Conservation (phyloP, 2,329 filamentous ascomycete species). For the Venturia nashicola region DNA sequence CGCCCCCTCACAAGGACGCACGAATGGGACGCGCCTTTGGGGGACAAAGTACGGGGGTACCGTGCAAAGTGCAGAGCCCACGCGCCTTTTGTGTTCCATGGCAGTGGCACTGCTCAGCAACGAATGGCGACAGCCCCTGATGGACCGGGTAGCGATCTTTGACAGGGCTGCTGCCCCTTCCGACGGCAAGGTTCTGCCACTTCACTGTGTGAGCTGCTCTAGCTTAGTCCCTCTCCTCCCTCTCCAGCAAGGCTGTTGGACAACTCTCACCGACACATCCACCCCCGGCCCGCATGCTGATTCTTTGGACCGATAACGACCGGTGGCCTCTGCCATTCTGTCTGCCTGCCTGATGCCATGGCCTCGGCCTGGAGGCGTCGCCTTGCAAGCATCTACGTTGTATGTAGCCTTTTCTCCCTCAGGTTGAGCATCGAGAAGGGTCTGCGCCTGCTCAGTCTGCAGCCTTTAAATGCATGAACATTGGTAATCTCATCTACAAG, state of each 20-base stretch:
- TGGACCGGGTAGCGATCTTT: not conserved
- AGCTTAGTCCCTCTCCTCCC: not conserved
- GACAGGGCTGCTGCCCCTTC: not conserved
- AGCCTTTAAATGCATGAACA: not conserved
- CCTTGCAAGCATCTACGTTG: not conserved
- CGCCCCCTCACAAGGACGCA: too few relatives aligned
- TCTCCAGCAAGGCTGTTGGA: not conserved
- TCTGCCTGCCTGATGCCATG: not conserved
- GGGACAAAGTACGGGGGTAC: too few relatives aligned
- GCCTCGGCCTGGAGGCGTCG: not conserved
- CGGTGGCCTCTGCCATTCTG: not conserved
- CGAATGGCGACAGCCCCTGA: not conserved
- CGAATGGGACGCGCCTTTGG: not conserved
- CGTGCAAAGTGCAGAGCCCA: too few relatives aligned
- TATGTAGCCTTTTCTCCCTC: not conserved
- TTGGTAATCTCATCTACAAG: not conserved
- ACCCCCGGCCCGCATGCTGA: not conserved
- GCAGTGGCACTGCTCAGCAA: not conserved
- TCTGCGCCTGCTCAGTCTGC: not conserved
- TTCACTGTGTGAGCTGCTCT: too few relatives aligned
- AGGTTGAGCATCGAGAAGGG: not conserved
- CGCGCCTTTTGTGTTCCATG: too few relatives aligned
- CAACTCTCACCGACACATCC: not conserved
- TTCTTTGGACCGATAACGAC: not conserved
- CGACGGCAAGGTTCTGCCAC: not conserved